phyloP scores from a whole-genome alignment of 352 stramenopile genomes.

The Globisporangium emineosum region DNA sequence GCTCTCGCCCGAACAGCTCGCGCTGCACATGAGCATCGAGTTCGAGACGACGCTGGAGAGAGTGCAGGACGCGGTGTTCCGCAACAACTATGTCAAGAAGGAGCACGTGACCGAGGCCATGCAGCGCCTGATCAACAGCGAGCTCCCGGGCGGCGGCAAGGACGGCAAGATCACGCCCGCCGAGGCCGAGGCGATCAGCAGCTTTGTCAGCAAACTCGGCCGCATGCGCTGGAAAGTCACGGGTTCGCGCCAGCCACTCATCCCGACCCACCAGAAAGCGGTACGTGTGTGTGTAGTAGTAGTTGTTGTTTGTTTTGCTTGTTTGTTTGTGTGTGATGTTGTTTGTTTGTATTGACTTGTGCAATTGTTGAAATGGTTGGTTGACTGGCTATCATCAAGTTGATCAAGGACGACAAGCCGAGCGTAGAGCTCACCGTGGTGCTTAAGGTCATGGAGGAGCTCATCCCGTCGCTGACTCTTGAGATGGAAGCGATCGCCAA shows the following conservation, averaged over 20 bases:
- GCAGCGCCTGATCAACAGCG: conserved; percentile 48
- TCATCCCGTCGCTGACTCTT: conserved; percentile 63
- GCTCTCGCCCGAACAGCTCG: conserved; percentile 62
- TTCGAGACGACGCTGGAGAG: conserved; percentile 79
- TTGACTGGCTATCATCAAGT: conserved; percentile 17
- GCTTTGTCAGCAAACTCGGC: conserved; percentile 66
- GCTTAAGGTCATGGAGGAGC: conserved; percentile 62
- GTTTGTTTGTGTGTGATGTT: not conserved
- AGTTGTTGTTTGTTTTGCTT: not conserved
- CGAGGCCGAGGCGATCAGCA: conserved; percentile 69
- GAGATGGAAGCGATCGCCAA: conserved; percentile 71
- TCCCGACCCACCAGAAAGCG: conserved; percentile 43
- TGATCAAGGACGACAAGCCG: conserved; percentile 58
- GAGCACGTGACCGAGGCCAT: conserved; percentile 73
- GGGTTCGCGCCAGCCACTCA: conserved; percentile 68
- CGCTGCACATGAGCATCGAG: conserved; percentile 78
- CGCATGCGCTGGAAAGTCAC: conserved; percentile 79
- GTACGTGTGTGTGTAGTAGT: conserved; percentile 21
- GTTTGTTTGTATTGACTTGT: not conserved
- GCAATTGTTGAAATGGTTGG: not conserved
- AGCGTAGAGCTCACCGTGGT: conserved; percentile 56
- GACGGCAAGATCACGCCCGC: conserved; percentile 55
- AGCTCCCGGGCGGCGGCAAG: conserved; percentile 43
- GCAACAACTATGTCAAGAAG: conserved; percentile 82
- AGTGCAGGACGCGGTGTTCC: conserved; percentile 81